Conservation (phyloP, 345 rosid species). For the Eucalyptus pauciflora region DNA sequence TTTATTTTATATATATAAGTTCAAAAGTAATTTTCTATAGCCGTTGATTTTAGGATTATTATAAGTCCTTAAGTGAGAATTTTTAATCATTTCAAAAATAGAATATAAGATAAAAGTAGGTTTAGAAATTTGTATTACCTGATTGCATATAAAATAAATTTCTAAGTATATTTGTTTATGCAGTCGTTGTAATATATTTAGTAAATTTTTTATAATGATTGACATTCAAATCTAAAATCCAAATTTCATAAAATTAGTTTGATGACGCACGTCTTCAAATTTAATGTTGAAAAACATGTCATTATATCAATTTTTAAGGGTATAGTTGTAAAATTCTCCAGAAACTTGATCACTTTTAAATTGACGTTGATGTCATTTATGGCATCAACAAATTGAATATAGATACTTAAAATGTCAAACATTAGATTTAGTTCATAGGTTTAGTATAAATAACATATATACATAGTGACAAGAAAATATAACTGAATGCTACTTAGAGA, state of each 20-base stretch:
- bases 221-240: neutral
- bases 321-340: neutral
- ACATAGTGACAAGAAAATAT: neutral
- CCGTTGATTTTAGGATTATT: neutral
- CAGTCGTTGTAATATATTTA: neutral
- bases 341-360: neutral
- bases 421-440: neutral
- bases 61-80: neutral
- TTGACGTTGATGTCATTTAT: neutral
- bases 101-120: neutral
- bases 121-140: neutral
- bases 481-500: neutral
- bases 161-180: neutral
- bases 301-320: neutral
- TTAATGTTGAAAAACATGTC: neutral
- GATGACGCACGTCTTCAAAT: neutral
- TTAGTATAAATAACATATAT: neutral
- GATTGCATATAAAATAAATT: neutral
- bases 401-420: neutral
- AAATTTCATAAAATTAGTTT: neutral
- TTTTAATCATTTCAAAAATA: neutral
- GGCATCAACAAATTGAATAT: neutral
- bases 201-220: neutral
- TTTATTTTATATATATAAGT: neutral
- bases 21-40: neutral